A percentile compares a stretch with the other conserved stretches of the same genome.
Evolutionary conservation across 768 basidiomycete genomes (phyloP).

Genomic region (Strobilomyces dryophilus): DNA sequence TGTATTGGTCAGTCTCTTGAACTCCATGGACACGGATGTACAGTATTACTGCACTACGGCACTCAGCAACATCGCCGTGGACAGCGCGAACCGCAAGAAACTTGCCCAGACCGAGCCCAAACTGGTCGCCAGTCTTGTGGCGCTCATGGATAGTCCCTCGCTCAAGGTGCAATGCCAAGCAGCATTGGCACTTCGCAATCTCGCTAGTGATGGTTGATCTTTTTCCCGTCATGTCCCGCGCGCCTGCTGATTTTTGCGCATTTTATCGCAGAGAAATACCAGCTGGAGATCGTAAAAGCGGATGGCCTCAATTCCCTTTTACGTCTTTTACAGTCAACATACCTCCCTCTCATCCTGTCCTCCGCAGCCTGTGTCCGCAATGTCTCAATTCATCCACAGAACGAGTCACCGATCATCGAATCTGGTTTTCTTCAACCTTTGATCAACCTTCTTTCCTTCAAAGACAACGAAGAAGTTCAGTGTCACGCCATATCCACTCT

Average conservation of each 20-base stretch:
- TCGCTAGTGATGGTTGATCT: conserved; percentile 86
- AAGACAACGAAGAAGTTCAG: conserved; percentile 99
- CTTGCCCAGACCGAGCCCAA: conserved; percentile 92
- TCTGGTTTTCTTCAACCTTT: conserved; percentile 95
- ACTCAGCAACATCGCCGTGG: conserved; percentile 96
- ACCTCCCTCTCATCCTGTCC: conserved; percentile 95
- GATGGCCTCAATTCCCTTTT: conserved; percentile 90
- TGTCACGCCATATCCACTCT: conserved; percentile 98
- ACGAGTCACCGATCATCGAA: conserved; percentile 99
- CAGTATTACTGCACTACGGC: conserved; percentile 99
- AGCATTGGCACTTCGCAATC: conserved; percentile 90
- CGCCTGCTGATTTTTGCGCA: not conserved
- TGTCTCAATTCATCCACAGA: conserved; percentile 96
- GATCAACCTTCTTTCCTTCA: conserved; percentile 94
- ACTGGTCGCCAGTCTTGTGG: conserved; percentile 88
- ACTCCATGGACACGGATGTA: conserved; percentile 97
- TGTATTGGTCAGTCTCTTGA: conserved; percentile 89
- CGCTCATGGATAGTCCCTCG: conserved; percentile 95
- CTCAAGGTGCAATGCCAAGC: conserved; percentile 99
- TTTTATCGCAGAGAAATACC: conserved; percentile 80
- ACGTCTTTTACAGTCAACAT: conserved; percentile 92
- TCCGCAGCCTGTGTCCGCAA: conserved; percentile 98
- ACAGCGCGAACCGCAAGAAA: conserved; percentile 92
- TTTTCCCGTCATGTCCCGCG: conserved; percentile 13
- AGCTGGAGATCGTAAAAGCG: conserved; percentile 95